phyloP scores from a whole-genome alignment of 2,329 filamentous ascomycete species.

The Epicoccum sorghinum region DNA sequence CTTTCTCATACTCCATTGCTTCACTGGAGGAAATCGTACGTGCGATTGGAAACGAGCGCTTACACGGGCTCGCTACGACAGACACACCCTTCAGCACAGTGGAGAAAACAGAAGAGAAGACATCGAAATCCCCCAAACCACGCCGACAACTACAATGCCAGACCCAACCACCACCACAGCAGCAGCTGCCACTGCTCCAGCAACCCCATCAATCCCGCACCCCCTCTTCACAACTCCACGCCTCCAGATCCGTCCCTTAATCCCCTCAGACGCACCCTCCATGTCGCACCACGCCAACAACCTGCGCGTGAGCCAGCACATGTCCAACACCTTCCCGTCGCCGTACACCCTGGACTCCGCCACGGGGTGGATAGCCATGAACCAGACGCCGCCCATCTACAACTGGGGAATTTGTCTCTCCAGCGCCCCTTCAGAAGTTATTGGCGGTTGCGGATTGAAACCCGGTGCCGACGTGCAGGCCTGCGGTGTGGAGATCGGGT shows the following conservation, averaged over 20 bases:
- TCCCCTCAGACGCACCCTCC: constrained; percentile 38
- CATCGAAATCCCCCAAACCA: no score
- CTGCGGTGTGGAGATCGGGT: constrained; percentile 50
- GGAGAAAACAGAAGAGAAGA: no score
- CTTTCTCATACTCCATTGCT: no score
- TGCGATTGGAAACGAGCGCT: no score
- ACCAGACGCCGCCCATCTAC: constrained; percentile 19
- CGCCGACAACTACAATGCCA: no score
- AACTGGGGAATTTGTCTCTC: constrained; percentile 29
- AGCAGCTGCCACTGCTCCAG: background rate
- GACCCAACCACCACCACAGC: background rate
- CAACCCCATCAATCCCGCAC: constrained; percentile 25
- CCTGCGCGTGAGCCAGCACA: constrained; percentile 41
- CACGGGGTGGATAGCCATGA: constrained; percentile 44
- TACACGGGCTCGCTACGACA: no score
- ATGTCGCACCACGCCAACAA: constrained; percentile 38
- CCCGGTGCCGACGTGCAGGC: constrained; percentile 43
- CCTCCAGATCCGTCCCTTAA: constrained; percentile 19
- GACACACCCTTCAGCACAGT: no score
- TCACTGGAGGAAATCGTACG: no score
- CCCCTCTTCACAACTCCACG: constrained; percentile 38
- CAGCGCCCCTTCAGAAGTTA: constrained; percentile 21
- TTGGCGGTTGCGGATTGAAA: constrained; percentile 49
- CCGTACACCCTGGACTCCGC: constrained; percentile 48
- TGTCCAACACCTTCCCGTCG: constrained; percentile 47